Evolutionary conservation across 352 stramenopile species (phyloP).

Genomic region (Phytophthora quininea): DNA sequence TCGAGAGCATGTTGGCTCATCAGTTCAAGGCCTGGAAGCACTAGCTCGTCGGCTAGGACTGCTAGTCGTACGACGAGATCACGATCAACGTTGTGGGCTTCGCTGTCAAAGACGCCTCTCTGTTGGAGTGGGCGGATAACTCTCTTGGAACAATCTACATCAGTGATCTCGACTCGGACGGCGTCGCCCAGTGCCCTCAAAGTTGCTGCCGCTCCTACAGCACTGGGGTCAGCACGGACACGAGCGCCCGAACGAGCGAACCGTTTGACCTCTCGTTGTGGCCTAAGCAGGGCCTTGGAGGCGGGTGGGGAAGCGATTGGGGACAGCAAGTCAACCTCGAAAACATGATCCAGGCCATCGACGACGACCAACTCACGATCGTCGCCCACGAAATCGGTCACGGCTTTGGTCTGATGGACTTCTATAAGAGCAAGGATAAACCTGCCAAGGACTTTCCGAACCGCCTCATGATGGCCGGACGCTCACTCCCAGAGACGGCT

Average conservation of each 20-base stretch:
- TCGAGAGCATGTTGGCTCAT: conserved; percentile 32
- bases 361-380: conserved; percentile 9
- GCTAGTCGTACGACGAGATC: conserved; percentile 30
- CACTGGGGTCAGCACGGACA: conserved; percentile 25
- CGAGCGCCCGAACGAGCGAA: conserved; percentile 28
- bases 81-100: conserved; percentile 12
- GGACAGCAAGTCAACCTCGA: conserved; percentile 31
- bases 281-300: conserved; percentile 25
- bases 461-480: conserved; percentile 20
- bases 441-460: conserved; percentile 2
- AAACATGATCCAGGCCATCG: conserved; percentile 12
- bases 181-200: conserved; percentile 16
- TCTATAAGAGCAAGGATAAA: conserved; percentile 18
- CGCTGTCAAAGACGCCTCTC: conserved; percentile 20
- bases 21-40: conserved; percentile 22
- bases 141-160: conserved; percentile 29
- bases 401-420: conserved; percentile 1
- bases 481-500: conserved; percentile 16
- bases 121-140: conserved; percentile 35
- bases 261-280: conserved; percentile 39
- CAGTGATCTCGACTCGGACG: conserved; percentile 7
- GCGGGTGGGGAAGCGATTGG: conserved; percentile 19
- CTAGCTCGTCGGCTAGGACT: conserved; percentile 26
- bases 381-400: conserved; percentile 16
- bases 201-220: conserved; percentile 37